Percentiles rank a stretch among this genome's conserved stretches.
phyloP scores from a whole-genome alignment of 768 basidiomycete species.

The Cystofilobasidium capitatum region DNA sequence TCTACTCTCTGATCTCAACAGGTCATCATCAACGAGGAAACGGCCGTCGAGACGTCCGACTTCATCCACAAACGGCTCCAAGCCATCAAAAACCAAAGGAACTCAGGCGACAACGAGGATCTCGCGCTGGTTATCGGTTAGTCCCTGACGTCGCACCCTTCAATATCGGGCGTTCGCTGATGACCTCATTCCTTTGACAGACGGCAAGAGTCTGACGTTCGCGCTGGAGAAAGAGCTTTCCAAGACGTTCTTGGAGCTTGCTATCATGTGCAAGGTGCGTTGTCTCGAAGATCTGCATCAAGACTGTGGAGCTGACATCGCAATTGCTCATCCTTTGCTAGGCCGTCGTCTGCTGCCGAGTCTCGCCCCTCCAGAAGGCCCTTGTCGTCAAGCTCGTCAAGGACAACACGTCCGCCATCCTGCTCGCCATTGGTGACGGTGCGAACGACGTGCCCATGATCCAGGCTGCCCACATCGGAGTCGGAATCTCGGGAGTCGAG shows the following conservation, averaged over 20 bases:
- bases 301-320: neutral
- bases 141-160: slow-evolving; percentile 26
- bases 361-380: slow-evolving; percentile 94
- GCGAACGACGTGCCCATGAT: slow-evolving; percentile 99
- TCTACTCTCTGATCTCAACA: slow-evolving; percentile 36
- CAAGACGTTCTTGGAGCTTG: slow-evolving; percentile 82
- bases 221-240: slow-evolving; percentile 89
- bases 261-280: slow-evolving; percentile 77
- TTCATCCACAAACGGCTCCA: slow-evolving; percentile 78
- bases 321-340: neutral
- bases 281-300: neutral
- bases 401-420: slow-evolving; percentile 82
- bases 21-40: slow-evolving; percentile 93
- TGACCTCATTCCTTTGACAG: slow-evolving; percentile 41
- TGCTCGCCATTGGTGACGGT: slow-evolving; percentile 95
- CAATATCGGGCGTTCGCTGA: neutral
- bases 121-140: slow-evolving; percentile 86
- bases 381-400: slow-evolving; percentile 98
- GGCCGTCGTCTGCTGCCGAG: slow-evolving; percentile 96
- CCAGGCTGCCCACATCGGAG: slow-evolving; percentile 93
- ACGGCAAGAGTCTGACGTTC: slow-evolving; percentile 87
- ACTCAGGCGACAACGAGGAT: slow-evolving; percentile 84
- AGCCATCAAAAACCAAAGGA: slow-evolving; percentile 88
- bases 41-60: slow-evolving; percentile 65
- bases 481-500: slow-evolving; percentile 97